Base-by-base conservation (phyloP, 2,329 filamentous ascomycete genomes). In the Cladobotryum protrusum region DNA sequence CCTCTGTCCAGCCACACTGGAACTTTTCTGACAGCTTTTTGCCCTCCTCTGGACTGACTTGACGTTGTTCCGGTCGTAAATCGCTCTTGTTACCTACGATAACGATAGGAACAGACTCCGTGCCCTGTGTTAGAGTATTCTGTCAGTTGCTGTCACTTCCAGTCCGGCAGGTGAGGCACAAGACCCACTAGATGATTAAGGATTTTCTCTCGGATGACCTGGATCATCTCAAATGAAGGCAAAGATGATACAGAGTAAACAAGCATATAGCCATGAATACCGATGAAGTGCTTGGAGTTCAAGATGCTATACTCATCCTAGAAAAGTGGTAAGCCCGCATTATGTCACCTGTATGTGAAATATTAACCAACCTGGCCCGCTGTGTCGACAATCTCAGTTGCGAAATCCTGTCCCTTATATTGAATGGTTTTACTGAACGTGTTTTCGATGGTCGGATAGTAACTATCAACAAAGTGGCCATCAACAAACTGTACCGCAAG, bases 371-470 rank as follows among this genome's bases (percentile, higher is more conserved):
- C 87, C 78, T 96, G 91, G 53, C 93, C 93, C 47, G 93, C 93
- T 24, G 93, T 99, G 67, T 99, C 93, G 67, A 99, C 93, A 63
- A 99, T 97, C 73, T 99, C 93, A 12, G 91, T 96, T 46, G 88
- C 84, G 70, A 85, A 99, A 58, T 97, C 93, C 69, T 96, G 89
- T 45, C 87, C 86, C 71, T 93, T 95, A 70, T 87, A 86, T 61
- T 89, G 87, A 68, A 99, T 96, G 59, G 90, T 85, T 69, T 95
- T 95, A 76, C 87, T 95, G 68, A 99, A 99, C 2, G 92, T 97
- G 70, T 97, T 99, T 71, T 99, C 93, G 63, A 99, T 97, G 37
- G 93, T 99, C 34, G 93, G 93, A 69, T 99, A 99, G 73, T 99
- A 99, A 70, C 88, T 95, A 70, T 99, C 93, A 64, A 99, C 92